Evolutionary conservation across 139 green algal genomes (phyloP), one percentile per base, ranked within the genome.

Genomic region (Chlamydomonas incerta): DNA sequence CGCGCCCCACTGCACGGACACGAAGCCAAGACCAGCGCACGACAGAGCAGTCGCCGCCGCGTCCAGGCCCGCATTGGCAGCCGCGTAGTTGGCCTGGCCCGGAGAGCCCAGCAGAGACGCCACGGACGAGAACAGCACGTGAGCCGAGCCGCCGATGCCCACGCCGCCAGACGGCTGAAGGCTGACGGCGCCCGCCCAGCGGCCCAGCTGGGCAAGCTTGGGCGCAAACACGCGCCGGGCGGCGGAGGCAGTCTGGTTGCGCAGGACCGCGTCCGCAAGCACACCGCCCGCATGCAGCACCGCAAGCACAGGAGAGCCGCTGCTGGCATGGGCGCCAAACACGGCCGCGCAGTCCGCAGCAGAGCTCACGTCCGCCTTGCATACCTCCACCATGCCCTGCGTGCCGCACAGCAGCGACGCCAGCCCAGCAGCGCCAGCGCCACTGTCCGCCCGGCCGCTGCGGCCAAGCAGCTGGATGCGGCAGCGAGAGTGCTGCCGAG

Each of bases 1-100:
- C 13, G 95, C 95, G 46, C 95, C 95, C 95, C 95, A 98, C 88
- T 98, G 95, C 52, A 97, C 84, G 46, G 83, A 90, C 58, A 91
- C 90, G 20, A 87, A 91, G 47, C 81, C 75, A 4, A 91, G 60
- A 37, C 94, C 94, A 18, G 58, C 81, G 24, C 83, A 47, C n/a
- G 52, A 55, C n/a, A 58, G 55, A 28, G 26, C 37, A 17, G 85
- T 70, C 15, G 92, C 88, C 9, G 69, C 55, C 0, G 87, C 88
- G 71, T 97, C 94, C 74, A 98, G 88, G 9, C 88, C 88, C 10
- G 94, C 88, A 66, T 98, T 98, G 50, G 95, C 95, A 28, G 92
- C 94, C 66, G 83, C 84, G 82, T 98, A 98, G 90, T 97, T 97
- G 77, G 90, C 87, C 87, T 98, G 95, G 33, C 95, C 95, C 18